These are phyloP conservation scores for Pseudogymnoascus sp. DNA, from an alignment of 2,329 filamentous ascomycete species.

Conservation along the genomic window DNA sequence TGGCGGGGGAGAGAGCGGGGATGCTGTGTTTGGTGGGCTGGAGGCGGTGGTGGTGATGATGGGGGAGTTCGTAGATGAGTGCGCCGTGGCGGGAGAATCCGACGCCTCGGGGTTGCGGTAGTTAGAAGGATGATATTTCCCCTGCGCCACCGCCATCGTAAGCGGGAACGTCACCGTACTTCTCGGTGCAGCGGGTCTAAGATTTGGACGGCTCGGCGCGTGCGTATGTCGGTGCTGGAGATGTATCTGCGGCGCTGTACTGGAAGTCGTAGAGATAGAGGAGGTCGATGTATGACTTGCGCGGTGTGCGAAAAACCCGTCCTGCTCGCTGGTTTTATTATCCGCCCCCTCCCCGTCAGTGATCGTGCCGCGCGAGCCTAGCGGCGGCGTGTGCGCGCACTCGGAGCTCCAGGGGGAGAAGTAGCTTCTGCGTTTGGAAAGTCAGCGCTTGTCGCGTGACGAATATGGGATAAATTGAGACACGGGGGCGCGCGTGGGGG, in stretches of 20 bases:
- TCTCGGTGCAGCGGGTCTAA: neutral
- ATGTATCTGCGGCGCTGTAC: neutral
- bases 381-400: neutral
- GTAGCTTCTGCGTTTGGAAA: neutral
- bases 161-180: neutral
- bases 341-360: neutral
- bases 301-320: neutral
- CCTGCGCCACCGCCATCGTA: neutral
- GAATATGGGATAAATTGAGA: neutral
- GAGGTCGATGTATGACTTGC: neutral
- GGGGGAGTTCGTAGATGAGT: neutral
- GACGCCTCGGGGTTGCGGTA: neutral
- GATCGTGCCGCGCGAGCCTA: neutral
- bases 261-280: neutral
- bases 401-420: slow-evolving; percentile 1
- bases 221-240: neutral
- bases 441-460: neutral
- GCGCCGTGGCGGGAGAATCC: too few species aligned
- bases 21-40: neutral
- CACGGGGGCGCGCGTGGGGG: neutral
- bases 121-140: slow-evolving; percentile 1
- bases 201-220: neutral
- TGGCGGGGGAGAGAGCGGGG: neutral
- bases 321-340: neutral
- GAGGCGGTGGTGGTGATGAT: neutral